Evolutionary conservation across 164 flowering plant genomes (phyloP).

Genomic region (Aristolochia contorta): DNA sequence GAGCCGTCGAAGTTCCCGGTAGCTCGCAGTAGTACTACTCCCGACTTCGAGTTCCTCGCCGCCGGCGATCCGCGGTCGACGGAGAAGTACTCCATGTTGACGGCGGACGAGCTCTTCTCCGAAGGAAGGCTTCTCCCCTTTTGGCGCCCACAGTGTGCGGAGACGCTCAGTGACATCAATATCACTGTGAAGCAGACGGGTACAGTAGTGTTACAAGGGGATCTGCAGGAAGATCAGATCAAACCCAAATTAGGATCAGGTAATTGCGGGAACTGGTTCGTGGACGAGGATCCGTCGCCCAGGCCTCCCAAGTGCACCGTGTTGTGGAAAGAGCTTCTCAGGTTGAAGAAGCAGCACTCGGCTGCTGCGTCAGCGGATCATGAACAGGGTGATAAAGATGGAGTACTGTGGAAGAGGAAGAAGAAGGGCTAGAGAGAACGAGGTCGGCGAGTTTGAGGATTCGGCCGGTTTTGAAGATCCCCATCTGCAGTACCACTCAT

Average conservation of each 20-base stretch:
- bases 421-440: constrained; percentile 73
- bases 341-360: constrained; percentile 65
- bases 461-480: constrained; percentile 75
- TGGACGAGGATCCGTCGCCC: constrained; percentile 92
- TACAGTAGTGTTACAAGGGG: constrained; percentile 6
- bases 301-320: constrained; percentile 94
- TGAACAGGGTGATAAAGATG: constrained; percentile 21
- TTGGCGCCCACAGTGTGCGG: constrained; percentile 50
- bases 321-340: constrained; percentile 80
- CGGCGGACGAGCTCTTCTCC: constrained; percentile 79
- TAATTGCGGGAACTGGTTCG: constrained; percentile 47
- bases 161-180: constrained; percentile 37
- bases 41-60: constrained; percentile 78
- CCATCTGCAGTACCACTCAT: constrained; percentile 28
- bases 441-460: constrained; percentile 70
- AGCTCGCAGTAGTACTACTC: constrained; percentile 3
- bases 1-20: constrained; percentile 24
- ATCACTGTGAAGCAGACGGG: constrained; percentile 25
- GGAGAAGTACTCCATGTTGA: constrained; percentile 24
- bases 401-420: constrained; percentile 47
- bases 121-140: constrained; percentile 83
- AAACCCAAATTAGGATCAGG: too few species aligned
- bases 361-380: constrained; percentile 45
- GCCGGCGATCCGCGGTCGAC: constrained; percentile 20
- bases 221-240: too few species aligned